Evolutionary conservation across 78 protist species (phyloP), one percentile per base, ranked within the genome.

Genomic region (Bodo saltans): DNA sequence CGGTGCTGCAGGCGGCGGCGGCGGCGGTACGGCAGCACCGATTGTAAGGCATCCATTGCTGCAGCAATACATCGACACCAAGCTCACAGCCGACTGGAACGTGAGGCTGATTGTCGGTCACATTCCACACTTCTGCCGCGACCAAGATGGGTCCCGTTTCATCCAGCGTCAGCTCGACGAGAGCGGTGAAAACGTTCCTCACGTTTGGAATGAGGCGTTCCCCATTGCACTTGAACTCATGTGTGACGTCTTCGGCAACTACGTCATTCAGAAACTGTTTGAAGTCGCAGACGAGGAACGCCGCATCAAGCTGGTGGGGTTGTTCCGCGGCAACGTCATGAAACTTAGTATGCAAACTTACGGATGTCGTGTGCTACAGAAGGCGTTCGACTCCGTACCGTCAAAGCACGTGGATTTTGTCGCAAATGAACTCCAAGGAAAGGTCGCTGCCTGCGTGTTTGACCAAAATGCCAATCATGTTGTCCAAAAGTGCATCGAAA

Each of bases 381-480:
- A 95, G 90, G 92, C 89, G 32, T 32, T 87, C 53, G 91, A 87
- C 38, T 0, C 38, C 86, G n/a, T n/a, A n/a, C n/a, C 26, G 76
- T 71, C 73, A 89, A 37, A 71, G 37, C 89, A 85, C 78, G 83
- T 85, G 71, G 92, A 88, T 84, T 41, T 37, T 35, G n/a, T 94
- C 25, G 92, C 90, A 40, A 60, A 83, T 28, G 99, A 97, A 87
- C 88, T 97, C 30, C 80, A 91, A 0, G 92, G 91, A 8, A 70
- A 89, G 42, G 94, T 98, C 41, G 79, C 93, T 60, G 40, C 42
- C 78, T 95, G 98, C 76, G 96, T 97, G 29, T 81, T 89, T 70
- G 99, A 98, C 83, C 99, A 96, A 88, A 98, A 98, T 89, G 99
- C 99, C 37, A 98, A 98, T 88, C 99, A 98, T 80, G 99, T 97